Base-by-base conservation (phyloP, 139 green algal genomes). In the Auxenochlorella pyrenoidosa region DNA sequence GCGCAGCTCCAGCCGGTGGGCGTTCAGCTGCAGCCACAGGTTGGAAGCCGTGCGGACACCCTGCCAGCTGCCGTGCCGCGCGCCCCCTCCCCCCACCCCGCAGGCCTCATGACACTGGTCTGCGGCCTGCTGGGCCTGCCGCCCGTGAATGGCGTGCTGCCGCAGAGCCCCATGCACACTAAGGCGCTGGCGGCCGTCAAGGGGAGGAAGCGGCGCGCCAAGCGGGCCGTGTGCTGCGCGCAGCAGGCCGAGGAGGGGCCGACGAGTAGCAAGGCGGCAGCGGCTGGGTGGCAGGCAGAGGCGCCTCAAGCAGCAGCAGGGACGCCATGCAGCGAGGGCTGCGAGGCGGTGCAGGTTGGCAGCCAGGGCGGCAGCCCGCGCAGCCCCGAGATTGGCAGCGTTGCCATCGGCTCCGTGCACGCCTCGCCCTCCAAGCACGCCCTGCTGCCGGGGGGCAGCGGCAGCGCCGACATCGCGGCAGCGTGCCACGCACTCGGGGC, bases 101-200 rank as follows among this genome's bases (percentile, higher is more conserved):
- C 86, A 84, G 73, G 86, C 36, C 18, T 89, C 75, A 92, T 94
- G 86, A 98, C 94, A 15, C 32, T 94, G 36, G 22, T 93, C 0
- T 96, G 88, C 79, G 96, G 95, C 22, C 89, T 98, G 40, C 66
- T 98, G 16, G 96, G 96, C 24, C 63, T 98, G 4, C 96, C 96
- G 12, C 96, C 96, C 26, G 93, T 96, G 65, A 98, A 98, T 85
- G 96, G 96, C 3, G 95, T 98, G 40, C 88, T 98, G 40, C 96
- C 96, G 2, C 96, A 98, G 88, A 79, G 93, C 2, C 95, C 95
- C 59, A 96, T 98, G 96, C 96, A 98, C 90, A 97, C 95, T 10
- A 92, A 94, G 71, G 92, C 89, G 71, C 86, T 98, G 66, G 89
- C 90, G 22, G 43, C 36, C 0, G 75, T 76, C 36, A 28, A 44